Conservation (phyloP, 441 rosid species). For the Adansonia madagascariensis region DNA sequence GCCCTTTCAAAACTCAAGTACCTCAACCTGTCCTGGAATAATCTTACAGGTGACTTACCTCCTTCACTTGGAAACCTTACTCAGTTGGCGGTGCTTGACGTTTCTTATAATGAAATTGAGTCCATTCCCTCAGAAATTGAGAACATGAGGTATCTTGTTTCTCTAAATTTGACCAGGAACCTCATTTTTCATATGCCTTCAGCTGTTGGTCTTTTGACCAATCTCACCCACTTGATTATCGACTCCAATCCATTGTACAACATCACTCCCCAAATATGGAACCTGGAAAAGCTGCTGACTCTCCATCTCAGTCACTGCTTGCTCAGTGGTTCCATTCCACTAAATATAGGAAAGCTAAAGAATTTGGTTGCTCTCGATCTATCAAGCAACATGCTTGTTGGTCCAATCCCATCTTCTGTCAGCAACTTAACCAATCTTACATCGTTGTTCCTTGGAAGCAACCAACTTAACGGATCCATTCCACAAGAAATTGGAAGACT, state of each 20-base stretch:
- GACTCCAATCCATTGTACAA: background rate
- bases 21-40: background rate
- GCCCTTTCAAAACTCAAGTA: constrained; percentile 5
- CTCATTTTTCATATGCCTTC: background rate
- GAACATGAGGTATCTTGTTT: constrained; percentile 1
- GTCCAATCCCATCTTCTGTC: background rate
- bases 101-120: background rate
- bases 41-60: constrained; percentile 5
- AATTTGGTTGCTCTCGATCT: background rate
- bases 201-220: constrained; percentile 11
- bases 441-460: background rate
- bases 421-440: background rate
- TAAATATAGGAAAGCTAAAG: background rate
- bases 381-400: background rate
- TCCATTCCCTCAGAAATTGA: background rate
- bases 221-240: constrained; percentile 16
- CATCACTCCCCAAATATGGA: constrained; percentile 3
- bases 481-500: background rate
- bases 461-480: background rate
- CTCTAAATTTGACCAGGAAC: background rate
- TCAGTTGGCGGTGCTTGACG: background rate
- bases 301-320: background rate
- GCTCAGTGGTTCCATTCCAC: background rate
- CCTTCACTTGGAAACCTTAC: background rate
- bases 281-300: background rate